Conservation (phyloP, 768 basidiomycete species). For the Mycena chlorophos region DNA sequence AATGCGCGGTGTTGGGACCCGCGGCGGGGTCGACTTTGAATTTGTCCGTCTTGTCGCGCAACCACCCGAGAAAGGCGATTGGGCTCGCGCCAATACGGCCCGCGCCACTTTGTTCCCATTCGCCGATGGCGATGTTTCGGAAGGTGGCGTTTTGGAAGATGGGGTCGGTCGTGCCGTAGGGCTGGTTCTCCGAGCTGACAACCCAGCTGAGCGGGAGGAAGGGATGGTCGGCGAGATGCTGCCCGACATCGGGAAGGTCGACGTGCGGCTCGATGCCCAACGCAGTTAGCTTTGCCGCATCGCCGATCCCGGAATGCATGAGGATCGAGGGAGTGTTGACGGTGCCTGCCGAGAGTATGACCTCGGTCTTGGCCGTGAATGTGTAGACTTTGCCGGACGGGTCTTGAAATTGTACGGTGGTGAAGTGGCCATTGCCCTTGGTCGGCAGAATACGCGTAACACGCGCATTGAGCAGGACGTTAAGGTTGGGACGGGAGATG, state of each 20-base stretch:
- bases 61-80: conserved; percentile 21
- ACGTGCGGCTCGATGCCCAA: conserved; percentile 21
- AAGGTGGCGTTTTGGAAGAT: conserved; percentile 24
- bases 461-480: conserved; percentile 29
- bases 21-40: conserved; percentile 26
- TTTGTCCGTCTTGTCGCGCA: conserved; percentile 19
- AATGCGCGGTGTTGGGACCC: conserved; percentile 27
- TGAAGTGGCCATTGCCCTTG: conserved; percentile 8
- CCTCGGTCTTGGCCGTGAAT: conserved; percentile 29
- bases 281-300: conserved; percentile 15
- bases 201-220: conserved; percentile 23
- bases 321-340: conserved; percentile 33
- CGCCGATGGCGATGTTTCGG: conserved; percentile 7
- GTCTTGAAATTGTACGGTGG: background rate
- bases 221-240: conserved; percentile 30
- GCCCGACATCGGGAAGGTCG: conserved; percentile 30
- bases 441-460: conserved; percentile 22
- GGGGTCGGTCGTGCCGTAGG: conserved; percentile 18
- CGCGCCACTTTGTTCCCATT: conserved; percentile 26
- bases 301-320: conserved; percentile 33
- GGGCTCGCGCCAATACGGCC: conserved; percentile 28
- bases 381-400: conserved; percentile 7
- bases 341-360: conserved; percentile 35
- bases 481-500: conserved; percentile 30
- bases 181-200: conserved; percentile 20